Evolutionary conservation across 1,139 yeast species (phyloP).

Genomic region (Torulaspora globosa): DNA sequence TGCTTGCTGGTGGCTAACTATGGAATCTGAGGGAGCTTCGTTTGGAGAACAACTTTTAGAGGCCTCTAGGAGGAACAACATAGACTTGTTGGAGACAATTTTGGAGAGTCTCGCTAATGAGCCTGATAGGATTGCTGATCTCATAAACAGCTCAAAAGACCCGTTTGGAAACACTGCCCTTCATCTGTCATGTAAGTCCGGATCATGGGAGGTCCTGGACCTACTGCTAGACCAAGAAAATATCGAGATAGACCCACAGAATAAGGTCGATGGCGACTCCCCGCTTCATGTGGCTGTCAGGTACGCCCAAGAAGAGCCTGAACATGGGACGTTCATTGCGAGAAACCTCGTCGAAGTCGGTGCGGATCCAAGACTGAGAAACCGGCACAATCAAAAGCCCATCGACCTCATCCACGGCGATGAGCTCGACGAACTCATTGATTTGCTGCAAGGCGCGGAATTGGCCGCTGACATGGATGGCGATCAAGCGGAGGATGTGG

Average conservation of each 20-base stretch:
- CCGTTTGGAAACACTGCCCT: constrained; percentile 78
- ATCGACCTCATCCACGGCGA: constrained; percentile 57
- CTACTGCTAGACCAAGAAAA: constrained; percentile 80
- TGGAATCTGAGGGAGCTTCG: constrained; percentile 60
- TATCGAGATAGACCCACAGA: constrained; percentile 80
- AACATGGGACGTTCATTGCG: constrained; percentile 73
- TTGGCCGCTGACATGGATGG: constrained; percentile 48
- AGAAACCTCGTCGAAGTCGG: constrained; percentile 91
- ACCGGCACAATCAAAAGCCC: constrained; percentile 66
- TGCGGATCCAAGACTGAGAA: constrained; percentile 64
- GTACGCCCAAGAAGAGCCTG: constrained; percentile 74
- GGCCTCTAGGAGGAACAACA: constrained; percentile 83
- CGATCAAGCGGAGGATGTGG: constrained; percentile 27
- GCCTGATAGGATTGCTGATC: constrained; percentile 47
- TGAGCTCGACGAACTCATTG: constrained; percentile 51
- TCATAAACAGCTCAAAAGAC: constrained; percentile 70
- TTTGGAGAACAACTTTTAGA: constrained; percentile 77
- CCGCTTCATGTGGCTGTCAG: constrained; percentile 85
- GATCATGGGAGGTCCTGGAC: constrained; percentile 86
- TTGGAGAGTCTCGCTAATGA: constrained; percentile 46
- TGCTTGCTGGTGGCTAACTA: constrained; percentile 1
- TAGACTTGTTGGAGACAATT: constrained; percentile 62
- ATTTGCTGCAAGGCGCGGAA: constrained; percentile 76
- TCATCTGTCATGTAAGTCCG: constrained; percentile 76
- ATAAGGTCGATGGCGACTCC: constrained; percentile 71